Percentiles rank a stretch among this genome's conserved stretches.
Conservation (phyloP, 306 rosid species). For the Cercis canadensis region DNA sequence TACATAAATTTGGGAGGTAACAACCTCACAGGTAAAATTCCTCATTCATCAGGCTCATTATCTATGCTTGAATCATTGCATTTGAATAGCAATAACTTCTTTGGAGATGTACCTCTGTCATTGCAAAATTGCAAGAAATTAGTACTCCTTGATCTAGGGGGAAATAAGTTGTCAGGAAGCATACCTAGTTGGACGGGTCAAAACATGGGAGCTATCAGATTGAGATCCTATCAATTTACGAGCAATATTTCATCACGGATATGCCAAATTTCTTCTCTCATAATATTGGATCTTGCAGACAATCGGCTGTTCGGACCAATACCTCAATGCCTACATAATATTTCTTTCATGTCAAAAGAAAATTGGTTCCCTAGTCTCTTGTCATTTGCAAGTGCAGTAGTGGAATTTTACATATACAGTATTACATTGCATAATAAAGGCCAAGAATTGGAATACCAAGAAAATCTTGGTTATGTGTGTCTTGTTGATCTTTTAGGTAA, state of each 20-base stretch:
- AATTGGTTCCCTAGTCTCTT: too few relatives aligned
- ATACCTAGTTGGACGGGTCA: background rate
- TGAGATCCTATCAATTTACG: background rate
- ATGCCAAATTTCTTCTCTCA: background rate
- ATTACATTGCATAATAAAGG: too few relatives aligned
- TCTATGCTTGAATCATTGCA: background rate
- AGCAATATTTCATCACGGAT: background rate
- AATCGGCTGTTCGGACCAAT: background rate
- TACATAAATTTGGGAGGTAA: conserved; percentile 15
- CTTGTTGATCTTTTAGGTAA: conserved; percentile 22
- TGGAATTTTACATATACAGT: too few relatives aligned
- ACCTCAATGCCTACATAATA: background rate
- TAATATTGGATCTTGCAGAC: background rate
- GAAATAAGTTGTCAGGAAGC: background rate
- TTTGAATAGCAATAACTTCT: background rate
- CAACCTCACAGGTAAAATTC: conserved; percentile 22
- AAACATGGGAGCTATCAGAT: background rate
- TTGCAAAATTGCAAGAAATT: background rate
- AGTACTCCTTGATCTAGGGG: background rate
- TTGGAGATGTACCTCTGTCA: conserved; percentile 2
- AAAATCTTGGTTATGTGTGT: background rate
- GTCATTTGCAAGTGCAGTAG: too few relatives aligned
- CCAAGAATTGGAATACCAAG: background rate
- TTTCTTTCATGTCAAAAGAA: background rate
- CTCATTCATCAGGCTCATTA: background rate